Base-by-base conservation (phyloP, 139 green algal species). In the Chlamydomonas sphaeroides region DNA sequence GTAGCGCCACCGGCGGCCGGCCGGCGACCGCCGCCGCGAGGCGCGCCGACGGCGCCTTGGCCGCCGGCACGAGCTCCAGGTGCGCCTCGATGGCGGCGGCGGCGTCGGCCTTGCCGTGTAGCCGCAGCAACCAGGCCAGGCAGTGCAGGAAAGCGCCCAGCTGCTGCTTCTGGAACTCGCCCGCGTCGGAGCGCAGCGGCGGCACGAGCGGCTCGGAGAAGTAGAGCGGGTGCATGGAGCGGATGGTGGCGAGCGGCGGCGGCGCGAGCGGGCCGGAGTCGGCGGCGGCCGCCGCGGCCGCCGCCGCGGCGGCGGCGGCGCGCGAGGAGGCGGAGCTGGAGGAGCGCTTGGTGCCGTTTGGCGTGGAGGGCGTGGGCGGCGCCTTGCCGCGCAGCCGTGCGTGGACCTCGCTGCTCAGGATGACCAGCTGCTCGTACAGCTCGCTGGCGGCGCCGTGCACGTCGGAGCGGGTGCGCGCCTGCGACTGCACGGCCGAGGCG, bases 201-300 rank as follows among this genome's bases (percentile, higher is more conserved):
- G 82, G 73, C 26, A 79, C 68, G 28, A 88, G 79, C 25, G 88
- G 79, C 72, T 88, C 83, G 15, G 85, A 77, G 70, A 92, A 90
- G 68, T 87, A 90, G 8, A 89, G 61, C 32, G 85, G 88, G 68
- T 92, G 88, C 38, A 92, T 79, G 28, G 42, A 45, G 39, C 83
- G 84, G 23, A 91, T 67, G 1, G 79, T 83, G 62, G 42, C 42
- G 10, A 42, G n/a, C 10, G 77, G 72, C 32, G 70, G 85, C 1
- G 69, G 59, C 6, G 78, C 65, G 18, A 73, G 57, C 32, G 42
- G 65, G 61, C 68, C 68, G 32, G 56, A 35, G 39, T 59, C 36
- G 7, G 51, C 41, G 26, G 76, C 62, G 17, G 74, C 74, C 11
- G 38, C 30, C 15, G 57, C 20, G 15, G 49, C 45, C n/a, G 67